Evolutionary conservation across 1,139 yeast genomes (phyloP).

Genomic region (Suhomyces bokatorum): DNA sequence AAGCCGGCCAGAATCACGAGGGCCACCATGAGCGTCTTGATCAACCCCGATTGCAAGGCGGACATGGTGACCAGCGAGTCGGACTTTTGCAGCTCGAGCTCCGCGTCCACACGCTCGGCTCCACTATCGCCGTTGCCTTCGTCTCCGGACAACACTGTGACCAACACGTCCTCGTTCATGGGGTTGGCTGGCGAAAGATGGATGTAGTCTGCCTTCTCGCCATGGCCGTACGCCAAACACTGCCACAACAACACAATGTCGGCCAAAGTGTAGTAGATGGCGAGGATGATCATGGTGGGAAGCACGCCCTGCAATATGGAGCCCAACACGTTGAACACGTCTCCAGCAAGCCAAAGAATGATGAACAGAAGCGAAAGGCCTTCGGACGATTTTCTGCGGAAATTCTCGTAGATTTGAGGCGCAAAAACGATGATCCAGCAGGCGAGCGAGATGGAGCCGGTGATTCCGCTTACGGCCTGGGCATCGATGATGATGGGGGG

Average conservation of each 20-base stretch:
- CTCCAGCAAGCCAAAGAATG: slow-evolving; percentile 85
- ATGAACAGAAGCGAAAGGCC: slow-evolving; percentile 84
- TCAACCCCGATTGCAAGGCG: slow-evolving; percentile 28
- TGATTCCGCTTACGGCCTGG: slow-evolving; percentile 81
- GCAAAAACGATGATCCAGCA: slow-evolving; percentile 98
- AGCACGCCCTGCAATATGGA: slow-evolving; percentile 84
- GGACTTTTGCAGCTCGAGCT: slow-evolving; percentile 7
- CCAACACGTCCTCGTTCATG: slow-evolving; percentile 64
- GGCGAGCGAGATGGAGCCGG: slow-evolving; percentile 90
- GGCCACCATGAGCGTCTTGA: slow-evolving; percentile 65
- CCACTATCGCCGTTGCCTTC: neutral
- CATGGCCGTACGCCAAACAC: slow-evolving; percentile 68
- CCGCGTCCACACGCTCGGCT: slow-evolving; percentile 10
- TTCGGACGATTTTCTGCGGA: slow-evolving; percentile 77
- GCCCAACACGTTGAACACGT: slow-evolving; percentile 86
- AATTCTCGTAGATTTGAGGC: slow-evolving; percentile 94
- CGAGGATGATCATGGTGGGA: slow-evolving; percentile 89
- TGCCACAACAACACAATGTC: slow-evolving; percentile 82
- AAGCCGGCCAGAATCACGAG: slow-evolving; percentile 76
- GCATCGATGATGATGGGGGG: slow-evolving; percentile 70
- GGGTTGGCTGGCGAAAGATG: slow-evolving; percentile 93
- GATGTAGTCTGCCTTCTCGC: slow-evolving; percentile 66
- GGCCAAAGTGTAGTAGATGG: slow-evolving; percentile 88
- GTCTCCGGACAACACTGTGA: slow-evolving; percentile 48
- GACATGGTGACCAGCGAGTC: slow-evolving; percentile 13